Evolutionary conservation across 2,329 filamentous ascomycete genomes (phyloP).

Genomic region (Pezicula carpinea): DNA sequence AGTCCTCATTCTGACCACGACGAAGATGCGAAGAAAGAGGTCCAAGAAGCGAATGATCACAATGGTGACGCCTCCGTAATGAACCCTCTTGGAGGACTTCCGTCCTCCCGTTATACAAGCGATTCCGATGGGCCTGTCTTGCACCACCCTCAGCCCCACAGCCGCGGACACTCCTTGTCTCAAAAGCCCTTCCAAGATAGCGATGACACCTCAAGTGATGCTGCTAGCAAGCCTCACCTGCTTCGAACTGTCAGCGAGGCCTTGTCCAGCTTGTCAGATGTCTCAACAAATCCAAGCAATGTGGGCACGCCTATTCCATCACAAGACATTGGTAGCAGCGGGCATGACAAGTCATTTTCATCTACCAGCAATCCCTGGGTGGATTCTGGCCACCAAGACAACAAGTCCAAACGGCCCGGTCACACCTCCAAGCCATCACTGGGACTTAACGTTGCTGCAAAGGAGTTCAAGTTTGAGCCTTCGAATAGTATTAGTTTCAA

Average conservation of each 20-base stretch:
- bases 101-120: slow-evolving; percentile 43
- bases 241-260: slow-evolving; percentile 6
- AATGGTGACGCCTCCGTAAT: slow-evolving; percentile 18
- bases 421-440: slow-evolving; percentile 67
- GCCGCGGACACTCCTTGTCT: slow-evolving; percentile 65
- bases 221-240: slow-evolving; percentile 16
- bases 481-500: slow-evolving; percentile 38
- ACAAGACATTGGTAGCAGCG: slow-evolving; percentile 42
- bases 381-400: slow-evolving; percentile 38
- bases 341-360: slow-evolving; percentile 52
- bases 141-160: slow-evolving; percentile 72
- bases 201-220: slow-evolving; percentile 35
- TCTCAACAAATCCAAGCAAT: slow-evolving; percentile 71
- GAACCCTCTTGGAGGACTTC: slow-evolving; percentile 15
- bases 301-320: slow-evolving; percentile 57
- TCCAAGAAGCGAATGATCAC: slow-evolving; percentile 7
- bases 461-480: slow-evolving; percentile 76
- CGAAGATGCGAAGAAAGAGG: slow-evolving; percentile 16
- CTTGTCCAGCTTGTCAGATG: slow-evolving; percentile 53
- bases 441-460: slow-evolving; percentile 82
- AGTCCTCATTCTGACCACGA: slow-evolving; percentile 50
- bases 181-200: slow-evolving; percentile 60
- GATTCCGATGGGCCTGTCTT: slow-evolving; percentile 52
- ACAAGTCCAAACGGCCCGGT: slow-evolving; percentile 39
- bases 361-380: slow-evolving; percentile 60